Conservation (phyloP, 129 eudicot genomes). For the Heracleum sosnowskyi region DNA sequence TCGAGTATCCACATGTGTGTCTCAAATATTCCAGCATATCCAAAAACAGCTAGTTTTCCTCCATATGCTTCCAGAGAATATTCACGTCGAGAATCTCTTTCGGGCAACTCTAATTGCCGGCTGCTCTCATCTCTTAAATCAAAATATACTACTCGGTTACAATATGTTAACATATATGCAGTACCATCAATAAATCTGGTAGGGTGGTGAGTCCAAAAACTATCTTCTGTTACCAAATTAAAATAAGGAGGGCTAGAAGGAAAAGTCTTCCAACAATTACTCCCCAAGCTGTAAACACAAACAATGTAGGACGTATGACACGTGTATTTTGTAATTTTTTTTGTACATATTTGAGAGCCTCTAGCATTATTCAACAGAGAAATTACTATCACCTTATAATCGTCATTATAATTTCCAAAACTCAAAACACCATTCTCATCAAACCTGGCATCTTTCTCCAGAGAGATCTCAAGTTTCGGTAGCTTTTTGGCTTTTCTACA, state of each 20-base stretch:
- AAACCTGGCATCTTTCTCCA: neutral
- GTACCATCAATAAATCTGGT: neutral
- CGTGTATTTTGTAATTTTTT: too few species aligned
- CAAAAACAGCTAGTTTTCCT: too few species aligned
- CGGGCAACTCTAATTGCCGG: too few species aligned
- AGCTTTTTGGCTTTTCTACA: neutral
- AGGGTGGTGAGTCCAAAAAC: neutral
- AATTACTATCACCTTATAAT: neutral
- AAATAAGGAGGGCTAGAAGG: neutral
- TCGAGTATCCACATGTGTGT: too few species aligned
- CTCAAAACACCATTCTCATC: neutral
- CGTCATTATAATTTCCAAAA: neutral
- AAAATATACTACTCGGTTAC: neutral
- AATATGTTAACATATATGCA: neutral
- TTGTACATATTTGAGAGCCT: too few species aligned
- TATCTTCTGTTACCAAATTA: neutral
- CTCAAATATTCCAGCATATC: too few species aligned
- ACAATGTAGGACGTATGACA: neutral
- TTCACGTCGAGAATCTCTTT: too few species aligned
- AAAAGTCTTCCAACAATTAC: neutral
- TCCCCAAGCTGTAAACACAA: neutral
- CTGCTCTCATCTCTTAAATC: neutral
- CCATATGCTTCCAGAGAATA: too few species aligned
- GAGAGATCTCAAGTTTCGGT: neutral
- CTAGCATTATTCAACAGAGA: neutral